Percentiles rank a stretch among this genome's conserved stretches.
phyloP scores from a whole-genome alignment of 805 yeast genomes.

The Candida chilensis region DNA sequence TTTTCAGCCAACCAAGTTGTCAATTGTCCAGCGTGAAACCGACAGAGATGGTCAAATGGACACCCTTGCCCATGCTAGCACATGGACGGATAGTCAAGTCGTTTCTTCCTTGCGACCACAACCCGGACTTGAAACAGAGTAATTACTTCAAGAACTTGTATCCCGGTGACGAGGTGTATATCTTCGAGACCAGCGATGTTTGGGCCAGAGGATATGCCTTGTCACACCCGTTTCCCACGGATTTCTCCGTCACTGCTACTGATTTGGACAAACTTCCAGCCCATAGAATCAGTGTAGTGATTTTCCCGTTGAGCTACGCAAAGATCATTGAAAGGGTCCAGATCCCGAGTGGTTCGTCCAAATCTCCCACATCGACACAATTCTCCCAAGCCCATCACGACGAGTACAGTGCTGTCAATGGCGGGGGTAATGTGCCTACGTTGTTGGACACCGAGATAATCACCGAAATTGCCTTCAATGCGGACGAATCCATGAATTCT shows the following conservation, averaged over 20 bases:
- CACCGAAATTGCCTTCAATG: conserved; percentile 14
- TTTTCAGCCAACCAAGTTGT: too few species aligned
- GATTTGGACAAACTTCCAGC: conserved; percentile 59
- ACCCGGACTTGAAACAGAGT: conserved; percentile 19
- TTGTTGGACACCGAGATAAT: conserved; percentile 20
- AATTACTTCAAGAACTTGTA: conserved; percentile 43
- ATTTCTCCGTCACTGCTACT: conserved; percentile 52
- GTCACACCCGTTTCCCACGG: conserved; percentile 61
- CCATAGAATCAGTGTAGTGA: conserved; percentile 38
- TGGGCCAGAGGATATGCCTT: conserved; percentile 81
- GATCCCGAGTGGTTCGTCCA: conserved; percentile 22
- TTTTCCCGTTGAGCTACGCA: conserved; percentile 54
- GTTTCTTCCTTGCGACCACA: conserved; percentile 33
- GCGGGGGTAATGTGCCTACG: too few species aligned
- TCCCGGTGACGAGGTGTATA: conserved; percentile 71
- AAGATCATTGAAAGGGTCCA: conserved; percentile 32
- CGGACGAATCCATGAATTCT: conserved; percentile 2
- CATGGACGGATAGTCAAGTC: conserved; percentile 34
- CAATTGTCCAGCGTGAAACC: too few species aligned
- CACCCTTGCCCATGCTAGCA: conserved; percentile 33
- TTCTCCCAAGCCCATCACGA: too few species aligned
- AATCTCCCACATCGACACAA: too few species aligned
- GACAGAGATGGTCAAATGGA: conserved; percentile 26
- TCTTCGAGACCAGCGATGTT: conserved; percentile 55
- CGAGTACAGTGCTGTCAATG: too few species aligned